Conservation (phyloP, 176 grass and related monocot genomes). For the Otatea glauca region DNA sequence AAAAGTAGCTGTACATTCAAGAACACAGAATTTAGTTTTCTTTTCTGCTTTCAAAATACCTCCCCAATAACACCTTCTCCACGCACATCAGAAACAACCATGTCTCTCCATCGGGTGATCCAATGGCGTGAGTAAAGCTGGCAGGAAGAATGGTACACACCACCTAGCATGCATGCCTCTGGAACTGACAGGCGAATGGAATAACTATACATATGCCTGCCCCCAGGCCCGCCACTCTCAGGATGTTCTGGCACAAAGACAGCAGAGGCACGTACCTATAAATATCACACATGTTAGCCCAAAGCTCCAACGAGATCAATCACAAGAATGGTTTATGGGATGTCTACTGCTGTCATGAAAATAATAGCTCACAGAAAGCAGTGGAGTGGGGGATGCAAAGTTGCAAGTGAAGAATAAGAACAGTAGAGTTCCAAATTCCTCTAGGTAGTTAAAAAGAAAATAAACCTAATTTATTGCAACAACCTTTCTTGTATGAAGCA, state of each 20-base stretch:
- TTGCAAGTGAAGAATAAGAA: slow-evolving; percentile 4
- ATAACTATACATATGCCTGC: slow-evolving; percentile 58
- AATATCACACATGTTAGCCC: slow-evolving; percentile 43
- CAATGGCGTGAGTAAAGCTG: slow-evolving; percentile 83
- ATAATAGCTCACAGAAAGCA: neutral
- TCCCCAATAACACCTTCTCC: slow-evolving; percentile 90
- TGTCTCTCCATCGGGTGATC: slow-evolving; percentile 61
- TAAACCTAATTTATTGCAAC: neutral
- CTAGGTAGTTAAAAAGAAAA: neutral
- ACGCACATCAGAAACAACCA: slow-evolving; percentile 50
- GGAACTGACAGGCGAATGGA: slow-evolving; percentile 89
- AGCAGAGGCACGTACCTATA: slow-evolving; percentile 85
- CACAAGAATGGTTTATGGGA: neutral
- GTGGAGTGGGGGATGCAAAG: neutral
- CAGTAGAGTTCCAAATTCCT: neutral
- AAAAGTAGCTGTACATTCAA: neutral
- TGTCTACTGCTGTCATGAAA: neutral
- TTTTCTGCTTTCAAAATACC: slow-evolving; percentile 48
- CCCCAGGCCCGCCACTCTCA: neutral
- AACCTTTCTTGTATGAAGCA: neutral
- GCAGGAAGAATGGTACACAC: slow-evolving; percentile 71
- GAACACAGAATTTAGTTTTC: neutral
- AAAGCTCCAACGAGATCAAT: slow-evolving; percentile 13
- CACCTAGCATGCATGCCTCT: slow-evolving; percentile 79
- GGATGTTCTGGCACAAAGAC: slow-evolving; percentile 73